Conservation (phyloP, 192 early-diverging fungal species). For the Backusella psychrophila region DNA sequence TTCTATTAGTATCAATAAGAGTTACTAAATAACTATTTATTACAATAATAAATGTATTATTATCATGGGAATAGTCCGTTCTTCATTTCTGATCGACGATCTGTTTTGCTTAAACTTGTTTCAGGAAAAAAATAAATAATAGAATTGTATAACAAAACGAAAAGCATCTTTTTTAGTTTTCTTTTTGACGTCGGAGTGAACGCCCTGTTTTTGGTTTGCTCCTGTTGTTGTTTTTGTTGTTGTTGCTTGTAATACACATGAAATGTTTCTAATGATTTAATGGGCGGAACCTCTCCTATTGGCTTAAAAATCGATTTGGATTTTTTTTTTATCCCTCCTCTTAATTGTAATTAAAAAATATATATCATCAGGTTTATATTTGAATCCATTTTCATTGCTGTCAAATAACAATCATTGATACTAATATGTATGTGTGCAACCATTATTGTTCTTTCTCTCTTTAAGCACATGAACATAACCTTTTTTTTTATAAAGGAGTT, state of each 20-base stretch:
- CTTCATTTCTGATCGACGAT: constrained; percentile 6
- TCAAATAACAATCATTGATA: not conserved
- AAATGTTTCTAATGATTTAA: not conserved
- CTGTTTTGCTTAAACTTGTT: not conserved
- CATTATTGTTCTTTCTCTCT: not conserved
- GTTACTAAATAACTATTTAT: not conserved
- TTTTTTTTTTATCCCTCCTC: not conserved
- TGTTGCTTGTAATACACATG: not conserved
- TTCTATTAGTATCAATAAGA: not conserved
- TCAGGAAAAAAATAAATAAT: not conserved
- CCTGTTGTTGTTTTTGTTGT: not conserved
- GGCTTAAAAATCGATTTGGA: not conserved
- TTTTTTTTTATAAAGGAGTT: not conserved
- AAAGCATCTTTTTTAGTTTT: not conserved
- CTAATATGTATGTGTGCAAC: not conserved
- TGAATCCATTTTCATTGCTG: not conserved
- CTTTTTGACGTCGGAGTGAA: not conserved
- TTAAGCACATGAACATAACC: not conserved
- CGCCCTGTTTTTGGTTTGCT: not conserved
- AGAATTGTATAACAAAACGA: not conserved
- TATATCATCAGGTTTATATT: not conserved
- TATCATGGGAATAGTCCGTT: not conserved
- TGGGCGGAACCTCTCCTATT: constrained; percentile 5
- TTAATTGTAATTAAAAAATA: not conserved
- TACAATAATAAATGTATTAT: not conserved